These are phyloP conservation scores for Alternaria conjuncta DNA, from an alignment of 2,329 filamentous ascomycete species.

Conservation along the genomic window DNA sequence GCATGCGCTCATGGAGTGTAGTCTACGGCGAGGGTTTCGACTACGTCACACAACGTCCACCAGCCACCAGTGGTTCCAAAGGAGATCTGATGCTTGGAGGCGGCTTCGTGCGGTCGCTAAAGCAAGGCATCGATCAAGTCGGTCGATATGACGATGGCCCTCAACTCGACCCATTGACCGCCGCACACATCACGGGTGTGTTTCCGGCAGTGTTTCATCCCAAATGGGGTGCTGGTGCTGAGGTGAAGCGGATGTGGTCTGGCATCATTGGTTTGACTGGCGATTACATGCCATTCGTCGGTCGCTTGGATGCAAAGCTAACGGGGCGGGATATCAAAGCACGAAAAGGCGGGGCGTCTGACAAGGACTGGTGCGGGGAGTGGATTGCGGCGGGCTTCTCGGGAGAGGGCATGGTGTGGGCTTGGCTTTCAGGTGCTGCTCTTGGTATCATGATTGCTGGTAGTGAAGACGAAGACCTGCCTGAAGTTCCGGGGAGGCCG, in stretches of 20 bases:
- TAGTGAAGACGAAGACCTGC: slow-evolving; percentile 5
- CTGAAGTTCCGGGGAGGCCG: slow-evolving; percentile 1
- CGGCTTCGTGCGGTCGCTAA: slow-evolving; percentile 21
- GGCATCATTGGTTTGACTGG: slow-evolving; percentile 58
- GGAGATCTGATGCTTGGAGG: slow-evolving; percentile 20
- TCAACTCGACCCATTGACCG: slow-evolving; percentile 3
- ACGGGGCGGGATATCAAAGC: slow-evolving; percentile 10
- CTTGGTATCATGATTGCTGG: slow-evolving; percentile 25
- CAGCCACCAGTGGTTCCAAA: background rate
- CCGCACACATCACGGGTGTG: slow-evolving; percentile 13
- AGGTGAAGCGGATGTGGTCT: slow-evolving; percentile 56
- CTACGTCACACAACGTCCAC: slow-evolving; percentile 12
- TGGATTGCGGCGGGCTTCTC: slow-evolving; percentile 24
- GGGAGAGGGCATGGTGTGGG: slow-evolving; percentile 25
- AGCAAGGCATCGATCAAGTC: slow-evolving; percentile 17
- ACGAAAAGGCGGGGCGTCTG: slow-evolving; percentile 4
- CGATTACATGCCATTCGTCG: slow-evolving; percentile 60
- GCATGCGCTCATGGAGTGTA: slow-evolving; percentile 59
- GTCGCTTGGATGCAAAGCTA: slow-evolving; percentile 47
- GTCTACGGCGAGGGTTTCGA: slow-evolving; percentile 12
- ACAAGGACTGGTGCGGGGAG: slow-evolving; percentile 42
- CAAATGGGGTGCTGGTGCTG: slow-evolving; percentile 14
- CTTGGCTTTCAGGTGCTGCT: slow-evolving; percentile 21
- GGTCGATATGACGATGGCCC: slow-evolving; percentile 17
- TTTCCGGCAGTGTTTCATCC: slow-evolving; percentile 14